These are phyloP conservation scores for Aspergillus udagawae DNA, from an alignment of 2,329 filamentous ascomycete species.

Conservation along the genomic window DNA sequence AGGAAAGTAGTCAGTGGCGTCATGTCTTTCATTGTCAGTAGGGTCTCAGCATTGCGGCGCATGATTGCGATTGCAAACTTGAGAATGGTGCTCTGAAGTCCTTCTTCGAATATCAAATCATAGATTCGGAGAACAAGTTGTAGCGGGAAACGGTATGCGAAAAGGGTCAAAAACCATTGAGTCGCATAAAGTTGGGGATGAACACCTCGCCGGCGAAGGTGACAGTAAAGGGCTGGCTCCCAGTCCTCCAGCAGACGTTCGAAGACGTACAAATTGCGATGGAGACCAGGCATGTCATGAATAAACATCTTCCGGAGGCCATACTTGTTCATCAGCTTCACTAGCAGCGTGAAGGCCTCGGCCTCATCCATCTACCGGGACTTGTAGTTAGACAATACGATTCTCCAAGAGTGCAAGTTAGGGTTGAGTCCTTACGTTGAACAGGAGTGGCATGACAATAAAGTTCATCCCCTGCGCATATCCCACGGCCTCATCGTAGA, in stretches of 20 bases:
- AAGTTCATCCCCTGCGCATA: constrained; percentile 99
- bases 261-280: constrained; percentile 91
- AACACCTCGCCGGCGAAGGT: constrained; percentile 82
- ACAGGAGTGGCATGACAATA: constrained; percentile 89
- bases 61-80: constrained; percentile 94
- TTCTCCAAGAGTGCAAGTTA: background rate
- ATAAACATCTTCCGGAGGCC: constrained; percentile 88
- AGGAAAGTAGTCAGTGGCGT: constrained; percentile 79
- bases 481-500: constrained; percentile 90
- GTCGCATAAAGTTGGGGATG: constrained; percentile 92
- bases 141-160: constrained; percentile 93
- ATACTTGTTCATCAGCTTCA: constrained; percentile 95
- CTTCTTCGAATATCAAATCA: constrained; percentile 89
- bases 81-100: constrained; percentile 79
- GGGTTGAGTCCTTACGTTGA: constrained; percentile 63
- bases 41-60: constrained; percentile 79
- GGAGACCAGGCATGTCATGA: constrained; percentile 92
- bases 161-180: constrained; percentile 98
- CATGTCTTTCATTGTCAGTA: constrained; percentile 90
- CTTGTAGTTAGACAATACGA: constrained; percentile 8
- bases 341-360: constrained; percentile 90
- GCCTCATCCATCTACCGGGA: constrained; percentile 78
- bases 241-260: constrained; percentile 89
- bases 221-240: constrained; percentile 91
- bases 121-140: constrained; percentile 96